A percentile compares a stretch with the other conserved stretches of the same genome.
Conservation (phyloP, 768 basidiomycete genomes). For the Termitomyces sp. region DNA sequence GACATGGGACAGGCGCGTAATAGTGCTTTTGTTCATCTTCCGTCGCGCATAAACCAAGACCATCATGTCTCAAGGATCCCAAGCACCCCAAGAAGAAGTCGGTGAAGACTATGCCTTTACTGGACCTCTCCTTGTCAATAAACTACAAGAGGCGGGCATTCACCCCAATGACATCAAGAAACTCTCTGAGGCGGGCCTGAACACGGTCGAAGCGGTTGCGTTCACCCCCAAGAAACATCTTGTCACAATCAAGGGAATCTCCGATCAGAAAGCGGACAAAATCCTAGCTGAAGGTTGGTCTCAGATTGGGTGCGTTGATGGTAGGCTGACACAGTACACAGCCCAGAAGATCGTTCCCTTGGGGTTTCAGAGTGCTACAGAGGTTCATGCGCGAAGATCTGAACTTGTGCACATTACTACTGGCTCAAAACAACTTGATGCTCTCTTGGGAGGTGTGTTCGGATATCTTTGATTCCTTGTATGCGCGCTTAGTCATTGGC, state of each 20-base stretch:
- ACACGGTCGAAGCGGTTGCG: slow-evolving; percentile 93
- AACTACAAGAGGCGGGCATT: slow-evolving; percentile 86
- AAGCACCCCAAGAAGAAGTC: slow-evolving; percentile 41
- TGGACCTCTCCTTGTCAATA: slow-evolving; percentile 81
- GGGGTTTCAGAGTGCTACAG: slow-evolving; percentile 97
- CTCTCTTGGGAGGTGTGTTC: slow-evolving; percentile 77
- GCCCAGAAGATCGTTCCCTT: slow-evolving; percentile 95
- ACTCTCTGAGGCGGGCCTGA: slow-evolving; percentile 82
- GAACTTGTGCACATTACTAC: slow-evolving; percentile 97
- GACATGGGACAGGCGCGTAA: slow-evolving; percentile 5
- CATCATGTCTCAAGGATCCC: slow-evolving; percentile 52
- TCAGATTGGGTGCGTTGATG: not conserved
- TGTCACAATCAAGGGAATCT: slow-evolving; percentile 91
- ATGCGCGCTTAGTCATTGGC: slow-evolving; percentile 3
- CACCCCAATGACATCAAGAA: slow-evolving; percentile 92
- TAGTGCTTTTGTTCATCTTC: not conserved
- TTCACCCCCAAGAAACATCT: slow-evolving; percentile 95
- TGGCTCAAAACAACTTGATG: slow-evolving; percentile 93
- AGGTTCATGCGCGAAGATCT: slow-evolving; percentile 90
- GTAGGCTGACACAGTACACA: slow-evolving; percentile 23
- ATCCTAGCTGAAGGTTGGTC: slow-evolving; percentile 82
- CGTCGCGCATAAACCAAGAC: not conserved
- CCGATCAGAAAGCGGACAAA: slow-evolving; percentile 96
- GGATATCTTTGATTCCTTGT: not conserved
- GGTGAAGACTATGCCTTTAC: slow-evolving; percentile 54